Evolutionary conservation across 495 filamentous ascomycete genomes (phyloP), one percentile per base, ranked within the genome.

Genomic region (Podospora pseudopauciseta): DNA sequence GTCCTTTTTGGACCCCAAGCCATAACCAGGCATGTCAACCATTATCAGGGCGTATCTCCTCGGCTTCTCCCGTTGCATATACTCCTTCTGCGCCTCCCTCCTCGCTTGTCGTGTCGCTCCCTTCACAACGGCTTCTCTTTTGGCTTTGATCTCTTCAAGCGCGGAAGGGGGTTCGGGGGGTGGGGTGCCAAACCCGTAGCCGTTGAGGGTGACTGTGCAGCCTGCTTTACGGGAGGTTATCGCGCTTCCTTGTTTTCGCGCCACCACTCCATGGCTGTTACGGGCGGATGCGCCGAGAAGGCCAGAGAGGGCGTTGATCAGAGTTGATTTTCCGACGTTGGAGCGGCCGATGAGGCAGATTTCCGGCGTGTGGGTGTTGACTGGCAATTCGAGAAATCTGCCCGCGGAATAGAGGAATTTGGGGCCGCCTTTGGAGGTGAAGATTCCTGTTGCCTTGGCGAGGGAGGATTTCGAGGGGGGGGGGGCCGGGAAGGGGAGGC

Each of bases 1-100:
- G 70, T 89, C 90, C 55, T 83, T 76, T 58, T 86, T 80, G 73
- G 90, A 92, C 5, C 87, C 90, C 65, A 90, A 83, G 4, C 96
- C 95, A 74, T 99, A 99, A 2, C 95, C 96, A 6, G 95, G 96
- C 92, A 96, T 94, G 78, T 99, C 96, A 49, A 97, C 80, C 13
- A 95, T 72, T 7, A 88, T 81, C 62, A 96, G 74, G 15, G 86
- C 82, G 64, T 89, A 85, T 65, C 82, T 81, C 20, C 80, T 77
- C 11, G 84, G 82, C 58, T 74, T 67, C 71, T 89, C 84, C 54
- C 78, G 30, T 79, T 82, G 67, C 84, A 83, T 18, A 9, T 26
- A 26, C 19, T 32, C 75, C 79, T 34, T 11, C 49, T 63, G 11
- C 63, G 44, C 20, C 30, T 63, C 28, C 18, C 59, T 26, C 44